Evolutionary conservation across 352 stramenopile species (phyloP), one percentile per base, ranked within the genome.

Genomic region (Peronospora tabacina): DNA sequence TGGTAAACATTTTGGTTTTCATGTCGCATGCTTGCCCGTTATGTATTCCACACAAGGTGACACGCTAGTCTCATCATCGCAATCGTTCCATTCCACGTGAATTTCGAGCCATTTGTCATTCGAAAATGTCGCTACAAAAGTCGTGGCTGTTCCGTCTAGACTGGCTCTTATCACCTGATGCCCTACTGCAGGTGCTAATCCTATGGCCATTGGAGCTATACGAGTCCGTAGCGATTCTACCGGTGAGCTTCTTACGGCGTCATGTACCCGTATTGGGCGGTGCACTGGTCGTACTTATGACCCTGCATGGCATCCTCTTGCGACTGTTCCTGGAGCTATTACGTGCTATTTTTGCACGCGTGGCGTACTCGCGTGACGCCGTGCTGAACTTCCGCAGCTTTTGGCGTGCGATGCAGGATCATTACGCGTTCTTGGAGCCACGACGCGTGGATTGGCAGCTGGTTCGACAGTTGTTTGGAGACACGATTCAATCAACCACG

Each of bases 211-310:
- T 91, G 12, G 75, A 87, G 52, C 61, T 86, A 33, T 89, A 87
- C 66, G 81, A 92, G 57, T 67, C 72, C 12, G 39, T 90, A 28
- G 72, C 75, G 43, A 85, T 92, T 58, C 61, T 85, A 3, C 81
- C 81, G 42, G 73, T 89, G 53, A 74, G 74, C 49, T 84, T 87
- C 30, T 33, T 92, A 32, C 74, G 81, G 0, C 78, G 78, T 40
- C 78, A 90, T 60, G 72, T 87, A 61, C 81, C 81, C 10, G 63
- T 78, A 16, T 47, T 90, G 15, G 81, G 81, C 44, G 81, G 81
- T 34, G 72, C 80, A 47, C 68, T 87, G 41, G 81, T 92, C 30
- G 66, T 92, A 44, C 63, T 85, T 30, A 79, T 92, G 71, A 82
- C 76, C 28, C 66, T 90, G 35, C 66, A 89, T 50, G 75, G 76